Evolutionary conservation across 192 early-diverging fungal species (phyloP), one percentile per base, ranked within the genome.

Genomic region (Haplosporangium gracile): DNA sequence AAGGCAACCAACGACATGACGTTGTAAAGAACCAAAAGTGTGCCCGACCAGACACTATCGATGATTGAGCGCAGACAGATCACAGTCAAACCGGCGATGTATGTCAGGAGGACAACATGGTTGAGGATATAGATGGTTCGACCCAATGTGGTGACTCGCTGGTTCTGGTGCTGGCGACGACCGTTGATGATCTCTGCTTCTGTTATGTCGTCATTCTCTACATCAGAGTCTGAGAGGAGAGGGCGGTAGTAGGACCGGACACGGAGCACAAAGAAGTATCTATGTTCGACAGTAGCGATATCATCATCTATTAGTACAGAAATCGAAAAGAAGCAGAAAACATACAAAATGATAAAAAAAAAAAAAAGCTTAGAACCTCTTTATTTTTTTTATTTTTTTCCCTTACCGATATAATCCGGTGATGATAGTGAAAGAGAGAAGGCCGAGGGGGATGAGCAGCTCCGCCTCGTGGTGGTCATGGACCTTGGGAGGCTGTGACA

Each of bases 41-140:
- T 76, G 2, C 91, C 89, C 4, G 88, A 88, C 89, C 89, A 90
- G 49, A 81, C 29, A n/a, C 82, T 68, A 32, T 89, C 88, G 10
- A 88, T 42, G 20, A 92, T 80, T 2, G 89, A 88, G 20, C 88
- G 89, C 26, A 80, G 1, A 15, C 88, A 82, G 32, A 90, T 79
- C 38, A 89, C 76, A 5, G 45, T 75, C 9, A 89, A 75, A 68
- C 82, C 89, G 11, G 65, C 81, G 0, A 92, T n/a, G 80, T 82
- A 89, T 36, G 82, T 84, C 47, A 78, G 20, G 4, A 76, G 63
- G 26, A 92, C 76, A 10, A 88, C 15, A 16, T 88, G 49, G 24
- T 77, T 81, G 32, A 90, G 43, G 4, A 40, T 26, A 4, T 88
- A 40, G 40, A 92, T 83, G 40, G 78, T 45, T 45, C 75, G 74